These are phyloP conservation scores for Conticribra weissflogii DNA, from an alignment of 108 stramenopile genomes.

Conservation along the genomic window DNA sequence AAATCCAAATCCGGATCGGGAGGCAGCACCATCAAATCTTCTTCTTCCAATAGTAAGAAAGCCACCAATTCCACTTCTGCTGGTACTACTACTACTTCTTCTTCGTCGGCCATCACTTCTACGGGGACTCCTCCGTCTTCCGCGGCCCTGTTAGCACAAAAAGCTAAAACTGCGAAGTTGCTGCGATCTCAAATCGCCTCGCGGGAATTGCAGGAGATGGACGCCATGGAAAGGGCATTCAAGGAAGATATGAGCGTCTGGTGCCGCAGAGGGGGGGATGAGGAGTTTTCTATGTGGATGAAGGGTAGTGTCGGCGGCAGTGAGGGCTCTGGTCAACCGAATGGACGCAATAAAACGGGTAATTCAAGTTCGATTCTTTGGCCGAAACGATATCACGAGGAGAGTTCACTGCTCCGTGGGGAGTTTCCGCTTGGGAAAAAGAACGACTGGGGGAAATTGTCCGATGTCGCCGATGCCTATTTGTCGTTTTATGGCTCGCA, in stretches of 20 bases:
- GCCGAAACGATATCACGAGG: constrained; percentile 11
- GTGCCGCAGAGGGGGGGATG: constrained; percentile 2
- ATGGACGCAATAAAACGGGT: no score
- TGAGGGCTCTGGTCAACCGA: background rate
- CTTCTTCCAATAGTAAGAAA: no score
- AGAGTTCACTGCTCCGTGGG: background rate
- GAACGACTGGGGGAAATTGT: background rate
- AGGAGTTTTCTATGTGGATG: no score
- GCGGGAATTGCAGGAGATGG: constrained; percentile 27
- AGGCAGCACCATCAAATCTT: no score
- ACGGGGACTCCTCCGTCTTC: background rate
- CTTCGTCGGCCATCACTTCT: background rate
- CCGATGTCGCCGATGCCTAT: background rate
- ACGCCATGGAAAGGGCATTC: constrained; percentile 25
- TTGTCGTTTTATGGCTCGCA: constrained; percentile 9
- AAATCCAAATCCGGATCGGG: background rate
- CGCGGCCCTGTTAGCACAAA: background rate
- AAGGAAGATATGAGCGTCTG: constrained; percentile 20
- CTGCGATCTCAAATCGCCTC: constrained; percentile 15
- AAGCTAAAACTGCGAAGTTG: background rate
- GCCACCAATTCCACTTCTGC: background rate
- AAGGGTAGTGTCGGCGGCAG: background rate
- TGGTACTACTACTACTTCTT: background rate
- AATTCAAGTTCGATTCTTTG: no score
- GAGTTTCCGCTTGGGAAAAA: no score